Conservation (phyloP, 1,284 basidiomycete species). For the Ganoderma boninense region DNA sequence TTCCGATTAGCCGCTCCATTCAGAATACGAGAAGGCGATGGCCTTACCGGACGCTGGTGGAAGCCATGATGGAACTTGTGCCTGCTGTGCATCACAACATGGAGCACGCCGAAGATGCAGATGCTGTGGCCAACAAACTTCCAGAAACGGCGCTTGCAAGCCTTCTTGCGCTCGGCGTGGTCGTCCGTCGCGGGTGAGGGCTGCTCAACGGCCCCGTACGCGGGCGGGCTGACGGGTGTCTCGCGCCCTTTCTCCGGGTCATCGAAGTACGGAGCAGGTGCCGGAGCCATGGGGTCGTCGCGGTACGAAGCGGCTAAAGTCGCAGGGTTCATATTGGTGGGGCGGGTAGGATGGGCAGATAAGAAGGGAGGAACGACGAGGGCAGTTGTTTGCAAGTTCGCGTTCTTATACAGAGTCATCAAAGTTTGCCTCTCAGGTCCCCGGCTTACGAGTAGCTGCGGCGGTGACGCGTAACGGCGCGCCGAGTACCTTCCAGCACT, state of each 20-base stretch:
- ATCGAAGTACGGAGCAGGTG: neutral
- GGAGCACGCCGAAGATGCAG: conserved; percentile 17
- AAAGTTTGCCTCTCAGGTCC: no score
- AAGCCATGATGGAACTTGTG: conserved; percentile 4
- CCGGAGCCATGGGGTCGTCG: neutral
- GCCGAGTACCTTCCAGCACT: neutral
- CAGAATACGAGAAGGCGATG: neutral
- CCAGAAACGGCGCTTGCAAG: conserved; percentile 30
- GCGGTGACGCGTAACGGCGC: neutral
- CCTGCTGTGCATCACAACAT: conserved; percentile 13
- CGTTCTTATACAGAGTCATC: neutral
- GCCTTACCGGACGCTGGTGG: conserved; percentile 5
- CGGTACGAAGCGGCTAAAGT: neutral
- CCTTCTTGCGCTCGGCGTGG: conserved; percentile 18
- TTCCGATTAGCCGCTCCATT: neutral
- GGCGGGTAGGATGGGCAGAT: no score
- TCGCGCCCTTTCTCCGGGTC: conserved; percentile 5
- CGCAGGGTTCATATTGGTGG: neutral
- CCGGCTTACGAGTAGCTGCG: neutral
- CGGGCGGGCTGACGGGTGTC: conserved; percentile 2
- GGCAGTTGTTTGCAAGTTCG: neutral
- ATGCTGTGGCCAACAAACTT: conserved; percentile 21
- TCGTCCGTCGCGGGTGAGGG: neutral
- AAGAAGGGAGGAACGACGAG: no score
- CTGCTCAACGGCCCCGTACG: neutral